Percentiles rank a stretch among this genome's conserved stretches.
phyloP scores from a whole-genome alignment of 2,329 filamentous ascomycete species.

The Dothistroma pini region DNA sequence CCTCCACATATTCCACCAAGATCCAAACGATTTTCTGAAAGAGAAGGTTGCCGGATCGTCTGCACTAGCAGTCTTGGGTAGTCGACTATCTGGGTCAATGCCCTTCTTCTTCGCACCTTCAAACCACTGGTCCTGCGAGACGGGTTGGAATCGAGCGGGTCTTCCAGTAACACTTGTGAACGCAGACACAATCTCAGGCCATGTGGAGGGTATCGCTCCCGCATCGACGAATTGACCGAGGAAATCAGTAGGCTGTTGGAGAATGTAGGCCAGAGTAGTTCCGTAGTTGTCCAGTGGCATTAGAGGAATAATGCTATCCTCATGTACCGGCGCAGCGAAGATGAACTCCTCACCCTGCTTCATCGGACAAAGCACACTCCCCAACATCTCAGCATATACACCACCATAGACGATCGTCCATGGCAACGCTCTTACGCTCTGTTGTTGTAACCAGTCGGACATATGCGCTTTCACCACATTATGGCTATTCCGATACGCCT shows the following conservation, averaged over 20 bases:
- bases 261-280: not conserved
- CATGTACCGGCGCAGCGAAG: slow-evolving; percentile 4
- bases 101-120: not conserved
- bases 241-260: not conserved
- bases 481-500: slow-evolving; percentile 7
- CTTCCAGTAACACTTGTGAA: not conserved
- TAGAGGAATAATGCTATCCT: slow-evolving; percentile 1
- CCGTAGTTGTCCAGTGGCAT: slow-evolving; percentile 5
- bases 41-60: slow-evolving; percentile 2
- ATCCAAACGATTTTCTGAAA: slow-evolving; percentile 1
- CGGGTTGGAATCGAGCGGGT: not conserved
- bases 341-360: not conserved
- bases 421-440: not conserved
- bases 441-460: slow-evolving; percentile 1
- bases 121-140: slow-evolving; percentile 3
- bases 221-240: not conserved
- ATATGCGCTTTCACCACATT: slow-evolving; percentile 2
- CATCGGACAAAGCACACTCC: not conserved
- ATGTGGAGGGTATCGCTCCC: not conserved
- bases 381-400: slow-evolving; percentile 4
- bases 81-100: not conserved
- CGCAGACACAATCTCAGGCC: slow-evolving; percentile 1
- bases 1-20: slow-evolving; percentile 8
- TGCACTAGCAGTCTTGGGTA: not conserved
- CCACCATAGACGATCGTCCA: slow-evolving; percentile 1